Base-by-base conservation (phyloP, 805 yeast species). In the Hanseniaspora thailandica region DNA sequence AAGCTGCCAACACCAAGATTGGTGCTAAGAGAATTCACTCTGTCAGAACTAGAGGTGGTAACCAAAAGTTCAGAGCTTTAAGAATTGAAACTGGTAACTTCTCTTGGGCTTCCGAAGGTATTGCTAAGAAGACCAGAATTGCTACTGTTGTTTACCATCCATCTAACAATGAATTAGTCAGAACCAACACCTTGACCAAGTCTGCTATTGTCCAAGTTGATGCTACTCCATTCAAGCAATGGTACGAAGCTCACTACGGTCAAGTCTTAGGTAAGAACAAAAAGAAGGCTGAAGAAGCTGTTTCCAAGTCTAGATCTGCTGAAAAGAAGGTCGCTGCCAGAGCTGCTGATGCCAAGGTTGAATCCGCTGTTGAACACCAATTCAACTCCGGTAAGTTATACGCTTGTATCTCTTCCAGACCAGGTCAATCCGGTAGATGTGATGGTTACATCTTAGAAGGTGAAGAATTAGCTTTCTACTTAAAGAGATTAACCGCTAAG, bases 361-460 rank as follows among this genome's bases (percentile, higher is more conserved):
- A 89, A 77, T 73, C 78, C 62, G 82, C 96, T 69, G 90, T 93
- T 67, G 90, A 87, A 71, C 71, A 90, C 70, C 98, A 93, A 81
- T 93, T 93, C 85, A 83, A 84, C 75, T 88, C 97, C 67, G 98
- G 98, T 82, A 89, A 90, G 79, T 84, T 93, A 70, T 93, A 93
- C 82, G 98, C 98, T 75, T 81, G 80, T 75, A 87, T 93, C 73
- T 88, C 98, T 64, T 93, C 98, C 57, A 88, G 98, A 83, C 98
- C 98, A 75, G 98, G 98, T 77, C 98, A 93, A 83, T 85, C 95
- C 65, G 98, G 98, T 77, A 94, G 98, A 81, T 84, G 88, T 79
- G 98, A 93, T 76, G 98, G 98, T 78, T 93, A 93, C 94, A 84
- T 93, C 78, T 86, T 93, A 75, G 98, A 93, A 82, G 98, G 98